Conservation (phyloP, 805 yeast genomes). For the Candida maltosa region DNA sequence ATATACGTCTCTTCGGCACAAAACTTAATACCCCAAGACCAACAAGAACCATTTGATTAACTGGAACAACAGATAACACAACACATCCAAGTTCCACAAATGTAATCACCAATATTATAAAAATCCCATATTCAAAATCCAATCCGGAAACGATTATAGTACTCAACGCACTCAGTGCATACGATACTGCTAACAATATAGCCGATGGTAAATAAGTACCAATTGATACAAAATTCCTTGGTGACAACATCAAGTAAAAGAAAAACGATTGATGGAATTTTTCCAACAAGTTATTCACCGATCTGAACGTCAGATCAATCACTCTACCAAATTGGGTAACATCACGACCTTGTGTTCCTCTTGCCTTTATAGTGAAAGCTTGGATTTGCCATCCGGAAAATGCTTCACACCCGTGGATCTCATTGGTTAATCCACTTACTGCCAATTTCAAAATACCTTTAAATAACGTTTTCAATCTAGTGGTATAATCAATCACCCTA, state of each 20-base stretch:
- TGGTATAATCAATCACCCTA: slow-evolving; percentile 34
- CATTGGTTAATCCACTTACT: slow-evolving; percentile 58
- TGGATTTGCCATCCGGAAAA: slow-evolving; percentile 97
- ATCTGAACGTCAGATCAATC: slow-evolving; percentile 80
- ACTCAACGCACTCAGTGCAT: slow-evolving; percentile 65
- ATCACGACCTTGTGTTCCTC: slow-evolving; percentile 61
- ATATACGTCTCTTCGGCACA: slow-evolving; percentile 4
- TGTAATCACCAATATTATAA: slow-evolving; percentile 24
- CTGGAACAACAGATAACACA: slow-evolving; percentile 15
- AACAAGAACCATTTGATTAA: slow-evolving; percentile 9
- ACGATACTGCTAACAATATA: slow-evolving; percentile 63
- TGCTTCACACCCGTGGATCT: slow-evolving; percentile 76
- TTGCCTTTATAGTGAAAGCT: slow-evolving; percentile 76
- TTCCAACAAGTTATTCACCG: slow-evolving; percentile 87
- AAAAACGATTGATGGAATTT: slow-evolving; percentile 97
- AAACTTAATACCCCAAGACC: slow-evolving; percentile 6
- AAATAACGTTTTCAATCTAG: slow-evolving; percentile 56
- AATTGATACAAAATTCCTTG: slow-evolving; percentile 81
- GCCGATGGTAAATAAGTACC: slow-evolving; percentile 92
- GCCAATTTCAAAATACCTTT: slow-evolving; percentile 70
- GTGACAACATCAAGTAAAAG: slow-evolving; percentile 80
- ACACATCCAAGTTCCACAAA: slow-evolving; percentile 22
- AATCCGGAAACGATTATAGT: slow-evolving; percentile 46
- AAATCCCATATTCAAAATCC: slow-evolving; percentile 19
- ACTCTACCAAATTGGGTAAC: slow-evolving; percentile 90